Evolutionary conservation across 2,329 filamentous ascomycete genomes (phyloP), one percentile per base, ranked within the genome.

Genomic region (Coniella lustricola): DNA sequence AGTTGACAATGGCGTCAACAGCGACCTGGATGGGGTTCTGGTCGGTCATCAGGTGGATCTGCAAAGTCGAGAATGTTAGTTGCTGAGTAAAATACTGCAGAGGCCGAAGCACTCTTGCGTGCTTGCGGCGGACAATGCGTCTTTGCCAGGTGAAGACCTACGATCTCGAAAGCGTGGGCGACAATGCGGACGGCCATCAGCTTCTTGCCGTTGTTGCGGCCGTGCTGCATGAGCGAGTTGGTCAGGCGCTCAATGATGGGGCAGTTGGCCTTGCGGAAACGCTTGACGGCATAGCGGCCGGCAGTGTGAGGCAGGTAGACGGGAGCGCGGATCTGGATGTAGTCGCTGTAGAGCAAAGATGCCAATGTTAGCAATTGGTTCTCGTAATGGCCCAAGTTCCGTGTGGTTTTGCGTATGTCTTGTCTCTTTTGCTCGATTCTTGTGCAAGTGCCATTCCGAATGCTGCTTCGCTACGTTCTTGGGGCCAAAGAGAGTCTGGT

Each of bases 171-270:
- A 66, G 91, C 76, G 82, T 98, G 93, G 64, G 90, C 90, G 67
- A 98, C 90, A 64, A 98, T 98, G 77, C 93, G 90, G 74, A 97
- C 91, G 70, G 93, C 94, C 90, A 95, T 96, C 71, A 97, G 85
- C 89, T 98, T 98, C 87, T 98, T 98, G 77, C 93, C 93, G 87
- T 96, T 98, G 88, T 98, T 98, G 78, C 93, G 93, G 76, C 93
- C 93, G 85, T 98, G 95, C 91, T 97, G 97, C 94, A 98, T 98
- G 73, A 98, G 85, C 54, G 93, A 97, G 87, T 98, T 98, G 82
- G 93, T 98, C 66, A 98, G 85, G 73, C 93, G 91, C 87, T 98
- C 93, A 71, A 98, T 96, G 85, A 98, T 97, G 67, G 93, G 93
- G 88, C 93, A 98, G 84, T 97, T 94, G 72, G 94, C 93, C 86